Conservation (phyloP, 148 eudicot species). For the Diospyros lotus region DNA sequence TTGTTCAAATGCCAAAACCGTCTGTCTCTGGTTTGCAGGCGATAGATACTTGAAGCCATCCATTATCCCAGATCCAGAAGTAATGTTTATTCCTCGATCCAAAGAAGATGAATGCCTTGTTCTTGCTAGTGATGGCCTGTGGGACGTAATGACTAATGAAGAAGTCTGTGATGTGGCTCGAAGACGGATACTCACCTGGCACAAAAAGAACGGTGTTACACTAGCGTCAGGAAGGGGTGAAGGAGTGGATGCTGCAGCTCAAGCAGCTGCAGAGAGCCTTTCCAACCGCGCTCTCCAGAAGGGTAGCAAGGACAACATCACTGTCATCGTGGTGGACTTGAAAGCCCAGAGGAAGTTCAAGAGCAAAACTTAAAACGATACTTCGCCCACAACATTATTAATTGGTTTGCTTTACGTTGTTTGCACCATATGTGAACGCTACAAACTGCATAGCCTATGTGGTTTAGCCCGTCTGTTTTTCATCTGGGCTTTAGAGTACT, state of each 20-base stretch:
- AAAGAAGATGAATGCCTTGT: conserved; percentile 54
- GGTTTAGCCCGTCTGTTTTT: conserved; percentile 8
- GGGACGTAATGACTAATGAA: conserved; percentile 61
- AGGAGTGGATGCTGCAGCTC: conserved; percentile 50
- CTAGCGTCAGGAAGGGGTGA: conserved; percentile 33
- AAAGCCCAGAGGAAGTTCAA: conserved; percentile 57
- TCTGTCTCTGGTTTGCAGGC: conserved; percentile 26
- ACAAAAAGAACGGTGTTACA: conserved; percentile 39
- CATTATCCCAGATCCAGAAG: conserved; percentile 59
- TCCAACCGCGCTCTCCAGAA: conserved; percentile 45
- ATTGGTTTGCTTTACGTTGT: too few relatives aligned
- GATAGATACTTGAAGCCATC: conserved; percentile 58
- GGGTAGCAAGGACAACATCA: conserved; percentile 58
- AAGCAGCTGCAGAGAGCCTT: conserved; percentile 53
- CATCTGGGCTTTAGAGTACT: conserved; percentile 8
- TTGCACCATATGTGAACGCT: not conserved
- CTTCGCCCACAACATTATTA: not conserved
- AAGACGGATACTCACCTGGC: conserved; percentile 48
- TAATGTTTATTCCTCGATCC: conserved; percentile 46
- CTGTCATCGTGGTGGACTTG: conserved; percentile 47
- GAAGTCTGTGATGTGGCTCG: conserved; percentile 56
- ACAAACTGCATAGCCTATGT: not conserved
- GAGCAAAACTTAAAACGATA: conserved; percentile 18
- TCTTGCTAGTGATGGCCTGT: conserved; percentile 55
- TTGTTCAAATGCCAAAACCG: not conserved